Evolutionary conservation across 179 eudicot genomes (phyloP).

Genomic region (Gypsophila paniculata): DNA sequence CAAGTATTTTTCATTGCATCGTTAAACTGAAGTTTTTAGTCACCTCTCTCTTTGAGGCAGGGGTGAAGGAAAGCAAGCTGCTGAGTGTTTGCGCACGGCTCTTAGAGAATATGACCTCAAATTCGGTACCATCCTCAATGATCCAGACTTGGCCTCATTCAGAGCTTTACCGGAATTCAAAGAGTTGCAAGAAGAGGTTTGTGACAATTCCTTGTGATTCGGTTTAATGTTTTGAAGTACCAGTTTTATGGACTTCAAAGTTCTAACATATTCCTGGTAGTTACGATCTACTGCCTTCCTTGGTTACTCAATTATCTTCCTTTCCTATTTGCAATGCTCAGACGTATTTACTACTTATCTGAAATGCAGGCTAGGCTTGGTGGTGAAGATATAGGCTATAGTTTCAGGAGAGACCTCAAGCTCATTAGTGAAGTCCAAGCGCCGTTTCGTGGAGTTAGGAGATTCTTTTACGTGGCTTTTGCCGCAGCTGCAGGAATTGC

Average conservation of each 20-base stretch:
- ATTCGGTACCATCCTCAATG: conserved; percentile 92
- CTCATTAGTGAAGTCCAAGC: conserved; percentile 99
- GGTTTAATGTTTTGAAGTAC: conserved; percentile 12
- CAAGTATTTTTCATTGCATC: not conserved
- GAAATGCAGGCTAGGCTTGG: conserved; percentile 72
- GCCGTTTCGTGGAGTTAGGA: conserved; percentile 92
- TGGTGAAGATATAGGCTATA: conserved; percentile 89
- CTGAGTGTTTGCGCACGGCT: conserved; percentile 81
- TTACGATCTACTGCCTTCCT: not conserved
- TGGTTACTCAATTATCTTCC: not conserved
- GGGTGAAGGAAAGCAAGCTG: conserved; percentile 91
- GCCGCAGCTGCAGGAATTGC: conserved; percentile 97
- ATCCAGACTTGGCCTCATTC: conserved; percentile 96
- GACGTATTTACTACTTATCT: not conserved
- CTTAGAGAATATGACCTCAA: conserved; percentile 79
- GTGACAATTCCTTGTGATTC: conserved; percentile 12
- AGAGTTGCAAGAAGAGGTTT: conserved; percentile 97
- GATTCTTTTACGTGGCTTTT: conserved; percentile 86
- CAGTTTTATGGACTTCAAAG: conserved; percentile 16
- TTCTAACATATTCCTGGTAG: no score
- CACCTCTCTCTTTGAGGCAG: conserved; percentile 45
- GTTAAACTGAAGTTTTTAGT: conserved; percentile 12
- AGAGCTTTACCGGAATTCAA: conserved; percentile 93
- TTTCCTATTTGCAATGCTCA: not conserved
- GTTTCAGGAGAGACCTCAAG: conserved; percentile 96